Evolutionary conservation across 2,329 filamentous ascomycete species (phyloP), one percentile per base, ranked within the genome.

Genomic region (Didymella glomerata): DNA sequence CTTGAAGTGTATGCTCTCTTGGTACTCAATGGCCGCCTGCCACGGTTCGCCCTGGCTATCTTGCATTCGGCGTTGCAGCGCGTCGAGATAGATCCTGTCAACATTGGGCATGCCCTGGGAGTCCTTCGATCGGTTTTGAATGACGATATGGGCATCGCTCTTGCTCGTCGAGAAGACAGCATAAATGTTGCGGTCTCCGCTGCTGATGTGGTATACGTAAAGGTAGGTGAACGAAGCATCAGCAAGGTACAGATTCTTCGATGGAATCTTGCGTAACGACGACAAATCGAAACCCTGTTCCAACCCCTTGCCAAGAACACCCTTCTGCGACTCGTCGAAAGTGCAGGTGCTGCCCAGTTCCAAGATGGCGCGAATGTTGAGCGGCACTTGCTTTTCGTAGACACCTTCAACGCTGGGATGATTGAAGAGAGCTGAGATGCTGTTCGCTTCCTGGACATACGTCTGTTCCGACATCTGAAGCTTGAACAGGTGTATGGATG

Each of bases 321-420:
- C 96, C 60, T 90, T 86, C 68, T 97, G 93, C 54, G 84, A 88
- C 70, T 97, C 91, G 70, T 99, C 95, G 66, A 99, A 96, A 2
- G 92, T 96, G 75, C 95, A 99, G 28, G 91, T 82, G 70, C 92
- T 97, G 41, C 95, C 96, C 1, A 99, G 82, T 67, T 95, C 91
- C 10, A 99, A 85, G 30, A 99, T 86, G 4, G 94, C 95, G 40
- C 94, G 87, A 47, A 96, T 86, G 63, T 91, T 92, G 6, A 98
- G 82, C 1, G 96, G 93, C 1, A 99, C 84, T 66, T 97, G 90
- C 70, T 90, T 94, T 79, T 99, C 96, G 72, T 99, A 99, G 14
- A 99, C 93, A 28, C 96, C 96, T 77, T 99, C 95, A 1, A 99
- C 91, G 75, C 93, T 97, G 0, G 93, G 87, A 73, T 99, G 93